A percentile compares a stretch with the other conserved stretches of the same genome.
These are phyloP conservation scores for Astragalus membranaceus DNA, from an alignment of 306 rosid genomes.

Conservation along the genomic window DNA sequence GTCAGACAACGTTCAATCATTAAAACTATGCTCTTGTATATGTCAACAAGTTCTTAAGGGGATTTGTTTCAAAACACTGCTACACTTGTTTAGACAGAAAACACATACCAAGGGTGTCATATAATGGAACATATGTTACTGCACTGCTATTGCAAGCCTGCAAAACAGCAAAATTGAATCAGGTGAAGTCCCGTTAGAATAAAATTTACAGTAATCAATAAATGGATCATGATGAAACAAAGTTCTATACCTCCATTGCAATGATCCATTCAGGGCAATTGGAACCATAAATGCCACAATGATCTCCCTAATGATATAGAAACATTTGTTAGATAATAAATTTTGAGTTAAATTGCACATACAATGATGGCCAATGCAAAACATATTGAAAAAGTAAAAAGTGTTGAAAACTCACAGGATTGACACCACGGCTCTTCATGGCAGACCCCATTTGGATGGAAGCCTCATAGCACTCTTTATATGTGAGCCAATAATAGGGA, in stretches of 20 bases:
- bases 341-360: background rate
- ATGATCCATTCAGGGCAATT: constrained; percentile 83
- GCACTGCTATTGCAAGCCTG: constrained; percentile 80
- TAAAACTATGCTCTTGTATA: background rate
- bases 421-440: constrained; percentile 53
- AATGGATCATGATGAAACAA: background rate
- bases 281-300: constrained; percentile 81
- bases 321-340: background rate
- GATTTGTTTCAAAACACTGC: background rate
- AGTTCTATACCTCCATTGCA: constrained; percentile 70
- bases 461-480: constrained; percentile 58
- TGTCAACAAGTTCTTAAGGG: background rate
- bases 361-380: background rate
- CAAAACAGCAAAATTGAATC: constrained; percentile 10
- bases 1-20: constrained; percentile 23
- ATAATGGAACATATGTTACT: constrained; percentile 69
- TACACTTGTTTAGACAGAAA: background rate
- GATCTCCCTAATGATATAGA: constrained; percentile 53
- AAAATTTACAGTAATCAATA: background rate
- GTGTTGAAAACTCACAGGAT: constrained; percentile 53
- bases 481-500: constrained; percentile 32
- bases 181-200: background rate
- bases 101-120: constrained; percentile 75
- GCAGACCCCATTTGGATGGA: constrained; percentile 63
- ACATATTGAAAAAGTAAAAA: background rate